These are phyloP conservation scores for Lophium mytilinum DNA, from an alignment of 495 filamentous ascomycete species.

Conservation along the genomic window DNA sequence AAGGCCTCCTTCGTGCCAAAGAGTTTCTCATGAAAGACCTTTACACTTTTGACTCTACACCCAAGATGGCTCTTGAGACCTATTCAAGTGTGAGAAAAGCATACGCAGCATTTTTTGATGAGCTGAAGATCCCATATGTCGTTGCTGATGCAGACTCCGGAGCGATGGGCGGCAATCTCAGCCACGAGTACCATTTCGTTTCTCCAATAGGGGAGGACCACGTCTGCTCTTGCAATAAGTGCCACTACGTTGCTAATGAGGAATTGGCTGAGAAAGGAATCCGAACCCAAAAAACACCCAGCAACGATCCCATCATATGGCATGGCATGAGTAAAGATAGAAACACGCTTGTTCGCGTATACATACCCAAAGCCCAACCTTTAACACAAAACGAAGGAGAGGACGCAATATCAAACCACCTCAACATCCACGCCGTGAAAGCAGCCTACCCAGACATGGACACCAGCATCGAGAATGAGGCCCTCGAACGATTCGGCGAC, in stretches of 20 bases:
- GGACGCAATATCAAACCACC: conserved; percentile 25
- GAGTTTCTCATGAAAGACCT: conserved; percentile 99
- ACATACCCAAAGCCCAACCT: no score
- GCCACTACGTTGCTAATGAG: conserved; percentile 75
- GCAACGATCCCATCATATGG: conserved; percentile 40
- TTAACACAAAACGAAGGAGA: no score
- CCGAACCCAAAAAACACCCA: neutral
- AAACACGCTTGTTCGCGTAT: conserved; percentile 57
- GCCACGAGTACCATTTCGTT: conserved; percentile 88
- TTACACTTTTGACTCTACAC: conserved; percentile 81
- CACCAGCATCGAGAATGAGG: conserved; percentile 49
- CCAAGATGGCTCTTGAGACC: conserved; percentile 59
- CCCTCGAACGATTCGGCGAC: no score
- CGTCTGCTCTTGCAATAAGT: conserved; percentile 64
- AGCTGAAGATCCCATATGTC: conserved; percentile 75
- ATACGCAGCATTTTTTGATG: conserved; percentile 71
- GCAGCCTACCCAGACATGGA: conserved; percentile 61
- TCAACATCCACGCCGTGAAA: conserved; percentile 68
- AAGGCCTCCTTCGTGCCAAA: conserved; percentile 77
- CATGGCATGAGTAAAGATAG: conserved; percentile 63
- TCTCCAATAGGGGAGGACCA: conserved; percentile 76
- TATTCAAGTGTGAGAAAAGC: conserved; percentile 63
- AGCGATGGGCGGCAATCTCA: conserved; percentile 87
- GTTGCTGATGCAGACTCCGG: conserved; percentile 87
- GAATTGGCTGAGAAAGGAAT: conserved; percentile 54